Conservation (phyloP, 352 stramenopile species). For the Phytophthora melonis region DNA sequence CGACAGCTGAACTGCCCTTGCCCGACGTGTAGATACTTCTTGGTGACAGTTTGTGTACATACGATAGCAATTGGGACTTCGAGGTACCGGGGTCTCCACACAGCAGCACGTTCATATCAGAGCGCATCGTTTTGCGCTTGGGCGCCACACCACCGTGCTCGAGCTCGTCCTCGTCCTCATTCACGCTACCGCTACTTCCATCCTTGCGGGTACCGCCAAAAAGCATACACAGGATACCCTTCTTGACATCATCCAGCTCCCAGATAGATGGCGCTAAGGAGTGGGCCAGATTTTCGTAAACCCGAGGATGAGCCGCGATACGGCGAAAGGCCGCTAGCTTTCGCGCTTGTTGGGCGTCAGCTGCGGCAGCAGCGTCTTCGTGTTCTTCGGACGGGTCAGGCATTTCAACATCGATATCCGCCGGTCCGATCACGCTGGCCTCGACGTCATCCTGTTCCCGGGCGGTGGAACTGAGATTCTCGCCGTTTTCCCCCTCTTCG, state of each 20-base stretch:
- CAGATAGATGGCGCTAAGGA: conserved; percentile 89
- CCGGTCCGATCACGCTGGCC: conserved; percentile 35
- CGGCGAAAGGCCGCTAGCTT: conserved; percentile 76
- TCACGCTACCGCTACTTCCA: conserved; percentile 54
- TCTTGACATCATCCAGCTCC: conserved; percentile 99
- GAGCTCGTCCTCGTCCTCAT: conserved; percentile 47
- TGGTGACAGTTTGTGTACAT: conserved; percentile 96
- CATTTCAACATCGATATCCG: conserved; percentile 50
- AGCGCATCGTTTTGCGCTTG: conserved; percentile 83
- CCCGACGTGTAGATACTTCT: conserved; percentile 99
- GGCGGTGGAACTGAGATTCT: conserved; percentile 11
- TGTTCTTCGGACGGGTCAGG: conserved; percentile 44
- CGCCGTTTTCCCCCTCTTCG: conserved; percentile 46
- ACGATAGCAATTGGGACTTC: conserved; percentile 98
- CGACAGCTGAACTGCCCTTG: conserved; percentile 98
- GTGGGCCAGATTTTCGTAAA: conserved; percentile 86
- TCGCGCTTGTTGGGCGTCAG: conserved; percentile 57
- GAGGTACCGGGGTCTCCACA: conserved; percentile 98
- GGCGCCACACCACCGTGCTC: conserved; percentile 50
- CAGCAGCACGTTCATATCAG: conserved; percentile 99
- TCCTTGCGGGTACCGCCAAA: conserved; percentile 96
- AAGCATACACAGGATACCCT: conserved; percentile 98
- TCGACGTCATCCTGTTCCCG: conserved; percentile 25
- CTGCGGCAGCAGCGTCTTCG: conserved; percentile 51
- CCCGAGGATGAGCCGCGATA: conserved; percentile 81